phyloP scores from a whole-genome alignment of 148 eudicot species.

The Heliosperma pusillum region DNA sequence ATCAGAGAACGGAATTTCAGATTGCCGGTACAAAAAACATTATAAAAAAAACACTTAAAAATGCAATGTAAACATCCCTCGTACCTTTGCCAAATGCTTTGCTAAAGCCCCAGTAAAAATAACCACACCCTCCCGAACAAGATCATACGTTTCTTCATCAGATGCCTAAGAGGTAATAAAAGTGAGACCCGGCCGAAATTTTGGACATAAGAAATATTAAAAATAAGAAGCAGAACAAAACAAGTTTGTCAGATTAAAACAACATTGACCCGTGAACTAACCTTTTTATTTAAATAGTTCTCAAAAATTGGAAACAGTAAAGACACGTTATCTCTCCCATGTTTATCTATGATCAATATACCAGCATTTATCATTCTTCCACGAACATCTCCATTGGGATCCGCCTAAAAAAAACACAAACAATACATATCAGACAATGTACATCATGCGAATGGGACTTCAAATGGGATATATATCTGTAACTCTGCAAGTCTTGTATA shows the following conservation, averaged over 20 bases:
- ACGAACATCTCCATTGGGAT: conserved; percentile 85
- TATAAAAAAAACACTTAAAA: neutral
- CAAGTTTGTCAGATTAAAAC: neutral
- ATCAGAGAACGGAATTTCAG: conserved; percentile 25
- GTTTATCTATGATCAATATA: conserved; percentile 87
- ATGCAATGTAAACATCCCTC: conserved; percentile 10
- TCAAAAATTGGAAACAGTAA: conserved; percentile 95
- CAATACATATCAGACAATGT: conserved; percentile 1
- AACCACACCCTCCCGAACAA: conserved; percentile 98
- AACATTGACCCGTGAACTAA: conserved; percentile 23
- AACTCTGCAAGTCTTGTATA: neutral
- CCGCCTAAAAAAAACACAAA: conserved; percentile 66
- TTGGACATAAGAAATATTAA: neutral
- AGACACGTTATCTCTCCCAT: conserved; percentile 82
- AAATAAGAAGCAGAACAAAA: conserved; percentile 8
- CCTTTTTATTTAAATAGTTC: conserved; percentile 96
- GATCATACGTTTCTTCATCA: conserved; percentile 86
- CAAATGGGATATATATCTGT: neutral
- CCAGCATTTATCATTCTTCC: conserved; percentile 99
- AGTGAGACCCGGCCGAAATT: neutral
- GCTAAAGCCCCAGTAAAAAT: conserved; percentile 97
- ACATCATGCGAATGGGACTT: neutral
- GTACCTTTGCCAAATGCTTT: conserved; percentile 83
- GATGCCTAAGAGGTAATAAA: conserved; percentile 50
- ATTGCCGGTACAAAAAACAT: neutral